Evolutionary conservation across 106 monocot species (phyloP).

Genomic region (Cymbidium sinense): DNA sequence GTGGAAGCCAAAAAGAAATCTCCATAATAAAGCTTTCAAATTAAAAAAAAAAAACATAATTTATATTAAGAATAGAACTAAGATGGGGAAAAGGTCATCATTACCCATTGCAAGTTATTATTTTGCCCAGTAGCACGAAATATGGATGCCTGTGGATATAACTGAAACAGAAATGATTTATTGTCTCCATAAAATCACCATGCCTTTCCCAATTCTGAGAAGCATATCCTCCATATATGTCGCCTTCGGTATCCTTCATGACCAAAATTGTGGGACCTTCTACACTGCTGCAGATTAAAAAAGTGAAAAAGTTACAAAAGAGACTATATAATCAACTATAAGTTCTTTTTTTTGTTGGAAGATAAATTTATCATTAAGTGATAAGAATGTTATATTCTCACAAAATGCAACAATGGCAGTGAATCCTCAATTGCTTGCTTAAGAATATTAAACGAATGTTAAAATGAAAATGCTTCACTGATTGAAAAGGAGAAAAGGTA

Average conservation of each 20-base stretch:
- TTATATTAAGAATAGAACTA: neutral
- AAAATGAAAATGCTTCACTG: neutral
- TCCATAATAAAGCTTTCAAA: neutral
- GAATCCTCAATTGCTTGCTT: too few species aligned
- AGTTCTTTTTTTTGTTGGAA: neutral
- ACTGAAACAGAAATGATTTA: conserved; percentile 86
- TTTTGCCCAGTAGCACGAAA: conserved; percentile 83
- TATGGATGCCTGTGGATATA: conserved; percentile 79
- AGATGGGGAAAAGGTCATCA: neutral
- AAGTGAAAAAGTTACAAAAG: neutral
- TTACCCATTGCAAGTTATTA: conserved; percentile 92
- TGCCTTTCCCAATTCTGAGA: conserved; percentile 96
- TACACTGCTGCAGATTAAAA: conserved; percentile 40
- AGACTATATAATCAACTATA: neutral
- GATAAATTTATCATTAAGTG: neutral
- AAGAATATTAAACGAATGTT: too few species aligned
- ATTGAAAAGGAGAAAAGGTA: neutral
- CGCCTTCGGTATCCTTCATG: conserved; percentile 81
- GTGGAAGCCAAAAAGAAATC: neutral
- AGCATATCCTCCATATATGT: conserved; percentile 85
- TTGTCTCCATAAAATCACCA: conserved; percentile 92
- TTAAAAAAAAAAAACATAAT: neutral
- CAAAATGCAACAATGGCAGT: neutral
- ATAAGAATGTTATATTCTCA: neutral
- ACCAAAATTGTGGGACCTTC: conserved; percentile 69